Evolutionary conservation across 768 basidiomycete species (phyloP).

Genomic region (Lactarius hatsudake): DNA sequence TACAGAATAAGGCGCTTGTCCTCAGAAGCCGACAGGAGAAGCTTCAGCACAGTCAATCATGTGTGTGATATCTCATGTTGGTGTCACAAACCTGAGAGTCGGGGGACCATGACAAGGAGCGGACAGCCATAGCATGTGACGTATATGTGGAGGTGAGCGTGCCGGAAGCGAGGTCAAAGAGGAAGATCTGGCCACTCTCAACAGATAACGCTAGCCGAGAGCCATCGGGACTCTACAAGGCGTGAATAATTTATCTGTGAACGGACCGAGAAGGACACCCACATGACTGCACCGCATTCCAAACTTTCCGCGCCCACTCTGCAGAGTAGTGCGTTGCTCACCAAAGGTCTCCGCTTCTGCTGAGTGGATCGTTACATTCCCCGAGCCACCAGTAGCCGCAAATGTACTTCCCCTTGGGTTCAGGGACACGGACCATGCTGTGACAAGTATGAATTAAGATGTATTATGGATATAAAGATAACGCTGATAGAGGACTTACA

Average conservation of each 20-base stretch:
- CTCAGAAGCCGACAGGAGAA: conserved; percentile 87
- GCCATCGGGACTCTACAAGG: conserved; percentile 85
- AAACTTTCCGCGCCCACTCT: conserved; percentile 71
- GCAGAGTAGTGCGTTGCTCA: conserved; percentile 51
- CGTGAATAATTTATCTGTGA: conserved; percentile 5
- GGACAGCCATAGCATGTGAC: conserved; percentile 88
- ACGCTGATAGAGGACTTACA: conserved; percentile 46
- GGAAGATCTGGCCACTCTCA: conserved; percentile 84
- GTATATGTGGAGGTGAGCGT: conserved; percentile 68
- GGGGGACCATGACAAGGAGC: conserved; percentile 84
- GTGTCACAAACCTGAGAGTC: conserved; percentile 71
- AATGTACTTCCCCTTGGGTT: conserved; percentile 73
- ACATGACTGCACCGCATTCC: conserved; percentile 75
- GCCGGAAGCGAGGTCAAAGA: conserved; percentile 75
- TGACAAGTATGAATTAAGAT: neutral
- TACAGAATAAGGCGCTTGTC: conserved; percentile 89
- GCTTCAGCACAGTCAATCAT: conserved; percentile 40
- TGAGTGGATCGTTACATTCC: conserved; percentile 72
- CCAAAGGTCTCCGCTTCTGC: conserved; percentile 67
- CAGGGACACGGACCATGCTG: conserved; percentile 84
- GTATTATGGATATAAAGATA: neutral
- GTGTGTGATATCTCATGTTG: conserved; percentile 4
- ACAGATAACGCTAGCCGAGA: conserved; percentile 75
- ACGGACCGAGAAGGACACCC: conserved; percentile 31
- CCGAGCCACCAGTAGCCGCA: conserved; percentile 68